Evolutionary conservation across 106 monocot genomes (phyloP), one percentile per base, ranked within the genome.

Genomic region (Narthecium ossifragum): DNA sequence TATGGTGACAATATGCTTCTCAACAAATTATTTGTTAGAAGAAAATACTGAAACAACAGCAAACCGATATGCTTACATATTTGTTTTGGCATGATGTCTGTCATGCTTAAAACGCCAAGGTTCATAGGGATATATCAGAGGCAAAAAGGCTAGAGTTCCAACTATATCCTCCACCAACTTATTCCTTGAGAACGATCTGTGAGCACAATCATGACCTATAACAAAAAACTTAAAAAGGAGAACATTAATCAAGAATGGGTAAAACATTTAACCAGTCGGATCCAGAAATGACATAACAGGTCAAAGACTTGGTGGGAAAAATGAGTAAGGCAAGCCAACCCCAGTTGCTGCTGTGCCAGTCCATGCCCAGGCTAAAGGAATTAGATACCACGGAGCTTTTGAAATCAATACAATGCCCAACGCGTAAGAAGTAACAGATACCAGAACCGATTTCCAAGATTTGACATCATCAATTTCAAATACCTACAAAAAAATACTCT

Each of bases 101-200:
- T 94, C 93, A 65, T 94, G 93, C 75, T 94, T 90, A 75, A 94
- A 86, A 18, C 93, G 68, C 90, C 93, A 94, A n/a, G 93, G 90
- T 46, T 94, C 93, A 66, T 94, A 94, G 38, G 93, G 93, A 70
- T 94, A 90, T 66, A 94, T 90, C 18, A 94, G 83, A 27, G 93
- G 93, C 71, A 90, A 59, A 76, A 94, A 94, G 22, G 90, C 90
- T 9, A 94, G 77, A 56, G 90, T 94, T 68, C 93, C 93, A 52
- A 94, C 78, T 56, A 94, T 80, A 65, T 94, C 93, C 73, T 94
- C 90, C 15, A 86, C 67, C 62, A 94, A 39, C 60, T 94, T 94
- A 66, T 94, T 94, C 83, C 60, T 90, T n/a, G 90, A 86, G 73
- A 94, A 94, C 56, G 93, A 86, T 64, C 80, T 94, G 70, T 94